Percentiles rank a stretch among this genome's conserved stretches.
Evolutionary conservation across 75 land plant genomes (phyloP).

Genomic region (Pinus taeda): DNA sequence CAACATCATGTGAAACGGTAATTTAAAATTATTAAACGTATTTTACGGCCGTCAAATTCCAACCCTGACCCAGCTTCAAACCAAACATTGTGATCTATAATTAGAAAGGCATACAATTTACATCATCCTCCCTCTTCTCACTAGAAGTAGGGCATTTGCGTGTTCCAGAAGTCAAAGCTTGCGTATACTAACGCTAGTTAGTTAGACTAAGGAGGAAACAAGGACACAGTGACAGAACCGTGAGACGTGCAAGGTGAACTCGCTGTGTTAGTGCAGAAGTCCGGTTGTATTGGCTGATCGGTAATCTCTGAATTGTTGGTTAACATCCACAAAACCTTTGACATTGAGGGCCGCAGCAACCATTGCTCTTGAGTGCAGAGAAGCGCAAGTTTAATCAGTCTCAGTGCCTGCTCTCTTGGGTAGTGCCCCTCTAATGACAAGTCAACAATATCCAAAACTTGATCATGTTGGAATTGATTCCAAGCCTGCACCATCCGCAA

Average conservation of each 20-base stretch:
- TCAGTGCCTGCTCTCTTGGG: conserved; percentile 15
- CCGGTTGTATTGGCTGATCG: not conserved
- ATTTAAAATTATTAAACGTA: no score
- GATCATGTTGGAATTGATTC: conserved; percentile 16
- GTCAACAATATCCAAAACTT: conserved; percentile 27
- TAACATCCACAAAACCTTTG: conserved; percentile 13
- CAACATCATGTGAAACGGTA: no score
- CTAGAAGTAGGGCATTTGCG: not conserved
- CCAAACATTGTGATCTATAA: no score
- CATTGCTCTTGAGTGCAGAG: conserved; percentile 35
- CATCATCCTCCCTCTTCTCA: no score
- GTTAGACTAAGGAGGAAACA: no score
- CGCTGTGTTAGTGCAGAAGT: not conserved
- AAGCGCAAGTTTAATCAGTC: conserved; percentile 26
- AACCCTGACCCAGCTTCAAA: no score
- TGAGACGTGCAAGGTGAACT: no score
- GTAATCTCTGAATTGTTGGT: conserved; percentile 1
- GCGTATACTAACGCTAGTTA: no score
- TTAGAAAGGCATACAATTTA: no score
- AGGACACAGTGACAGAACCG: no score
- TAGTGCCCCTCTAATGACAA: conserved; percentile 1
- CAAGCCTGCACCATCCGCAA: conserved; percentile 21
- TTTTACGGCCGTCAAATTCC: no score
- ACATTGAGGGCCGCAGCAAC: conserved; percentile 18
- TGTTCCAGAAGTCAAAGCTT: not conserved